Evolutionary conservation across 2,329 filamentous ascomycete species (phyloP).

Genomic region (Phaeosphaeria sp.): DNA sequence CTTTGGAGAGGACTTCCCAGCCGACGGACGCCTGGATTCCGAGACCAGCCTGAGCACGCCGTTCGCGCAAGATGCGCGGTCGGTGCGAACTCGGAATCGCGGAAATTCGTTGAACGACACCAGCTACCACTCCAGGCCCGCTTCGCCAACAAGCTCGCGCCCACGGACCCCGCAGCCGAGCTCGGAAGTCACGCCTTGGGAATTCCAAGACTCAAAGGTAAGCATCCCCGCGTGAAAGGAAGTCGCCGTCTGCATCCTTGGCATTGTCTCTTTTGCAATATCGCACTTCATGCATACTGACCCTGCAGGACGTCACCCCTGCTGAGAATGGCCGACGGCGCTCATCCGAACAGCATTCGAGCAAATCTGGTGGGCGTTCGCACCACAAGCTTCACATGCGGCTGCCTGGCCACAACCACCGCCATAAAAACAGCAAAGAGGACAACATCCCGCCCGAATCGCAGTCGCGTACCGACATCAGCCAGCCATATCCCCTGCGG

Average conservation of each 20-base stretch:
- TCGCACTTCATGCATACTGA: slow-evolving; percentile 11
- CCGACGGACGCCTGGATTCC: slow-evolving; percentile 69
- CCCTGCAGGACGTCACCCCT: slow-evolving; percentile 36
- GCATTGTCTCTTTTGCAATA: not conserved
- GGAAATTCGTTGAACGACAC: slow-evolving; percentile 82
- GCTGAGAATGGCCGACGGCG: slow-evolving; percentile 43
- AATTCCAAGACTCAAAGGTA: slow-evolving; percentile 86
- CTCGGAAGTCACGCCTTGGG: slow-evolving; percentile 95
- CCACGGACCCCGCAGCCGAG: slow-evolving; percentile 86
- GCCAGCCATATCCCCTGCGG: slow-evolving; percentile 64
- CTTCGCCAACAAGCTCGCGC: slow-evolving; percentile 76
- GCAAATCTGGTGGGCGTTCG: slow-evolving; percentile 64
- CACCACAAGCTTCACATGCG: slow-evolving; percentile 62
- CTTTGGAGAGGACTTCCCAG: slow-evolving; percentile 87
- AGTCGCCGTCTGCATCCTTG: not conserved
- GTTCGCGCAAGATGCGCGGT: slow-evolving; percentile 62
- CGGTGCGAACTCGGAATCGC: slow-evolving; percentile 72
- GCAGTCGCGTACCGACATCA: slow-evolving; percentile 44
- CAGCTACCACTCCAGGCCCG: slow-evolving; percentile 61
- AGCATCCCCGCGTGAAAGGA: not conserved
- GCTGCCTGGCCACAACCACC: slow-evolving; percentile 66
- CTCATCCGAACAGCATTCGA: slow-evolving; percentile 44
- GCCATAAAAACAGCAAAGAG: slow-evolving; percentile 72
- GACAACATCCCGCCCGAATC: slow-evolving; percentile 51
- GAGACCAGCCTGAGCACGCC: slow-evolving; percentile 68